These are phyloP conservation scores for Diplotaxis tenuifolia DNA, from an alignment of 345 rosid genomes.

Conservation along the genomic window DNA sequence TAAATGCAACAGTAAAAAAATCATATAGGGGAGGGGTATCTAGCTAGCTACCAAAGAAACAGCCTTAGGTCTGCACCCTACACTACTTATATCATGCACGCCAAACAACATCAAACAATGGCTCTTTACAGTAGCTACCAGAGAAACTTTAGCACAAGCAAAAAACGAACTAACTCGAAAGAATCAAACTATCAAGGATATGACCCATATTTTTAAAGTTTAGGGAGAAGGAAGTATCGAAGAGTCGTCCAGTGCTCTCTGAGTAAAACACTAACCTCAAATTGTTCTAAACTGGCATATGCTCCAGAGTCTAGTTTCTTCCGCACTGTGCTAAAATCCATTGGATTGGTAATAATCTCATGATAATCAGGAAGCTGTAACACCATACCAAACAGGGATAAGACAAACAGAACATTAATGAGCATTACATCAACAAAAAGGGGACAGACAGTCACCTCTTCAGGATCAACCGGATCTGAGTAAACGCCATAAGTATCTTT, in stretches of 20 bases:
- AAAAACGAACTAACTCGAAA: slow-evolving; percentile 6
- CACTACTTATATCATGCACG: background rate
- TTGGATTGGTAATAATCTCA: slow-evolving; percentile 75
- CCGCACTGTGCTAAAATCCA: slow-evolving; percentile 85
- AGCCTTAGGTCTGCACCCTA: background rate
- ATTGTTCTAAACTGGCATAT: slow-evolving; percentile 74
- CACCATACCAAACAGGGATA: slow-evolving; percentile 20
- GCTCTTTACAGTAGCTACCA: slow-evolving; percentile 16
- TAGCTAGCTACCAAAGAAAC: too few species aligned
- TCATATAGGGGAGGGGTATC: too few species aligned
- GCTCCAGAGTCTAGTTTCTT: slow-evolving; percentile 63
- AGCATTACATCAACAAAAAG: slow-evolving; percentile 16
- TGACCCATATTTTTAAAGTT: background rate
- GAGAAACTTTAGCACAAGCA: background rate
- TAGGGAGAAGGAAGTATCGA: background rate
- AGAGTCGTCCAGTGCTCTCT: background rate
- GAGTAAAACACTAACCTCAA: slow-evolving; percentile 56
- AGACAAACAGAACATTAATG: background rate
- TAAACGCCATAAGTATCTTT: slow-evolving; percentile 94
- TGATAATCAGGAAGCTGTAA: slow-evolving; percentile 94
- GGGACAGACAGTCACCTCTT: slow-evolving; percentile 51
- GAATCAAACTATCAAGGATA: background rate
- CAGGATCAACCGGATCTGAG: slow-evolving; percentile 92
- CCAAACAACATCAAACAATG: slow-evolving; percentile 21
- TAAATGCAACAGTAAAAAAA: too few species aligned